Base-by-base conservation (phyloP, 129 eudicot genomes). In the Pittosporum tobira region DNA sequence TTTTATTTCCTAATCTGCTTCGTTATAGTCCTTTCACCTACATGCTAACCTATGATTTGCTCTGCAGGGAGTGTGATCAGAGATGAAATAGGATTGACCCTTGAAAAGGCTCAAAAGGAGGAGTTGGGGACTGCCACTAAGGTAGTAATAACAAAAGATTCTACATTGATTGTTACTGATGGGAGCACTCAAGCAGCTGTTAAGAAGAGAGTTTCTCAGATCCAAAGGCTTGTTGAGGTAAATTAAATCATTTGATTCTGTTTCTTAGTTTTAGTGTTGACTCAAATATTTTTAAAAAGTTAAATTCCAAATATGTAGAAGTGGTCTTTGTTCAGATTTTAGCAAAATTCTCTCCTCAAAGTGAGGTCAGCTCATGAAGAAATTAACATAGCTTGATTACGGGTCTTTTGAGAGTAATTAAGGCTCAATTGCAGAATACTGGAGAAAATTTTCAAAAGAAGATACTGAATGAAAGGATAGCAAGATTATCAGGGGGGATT, bases 101-200 rank as follows among this genome's bases (percentile, higher is more conserved):
- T 90, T 21, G 89, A 77, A 48, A 73, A 65, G 67, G 88, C 79
- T 51, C 61, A 26, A 45, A 77, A 63, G 63, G 95, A 86, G 18
- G 51, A 80, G 43, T 56, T 90, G 65, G 97, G 97, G 24, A 75
- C 36, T 68, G 94, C 95, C 11, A 55, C 70, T 19, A 85, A 85
- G 26, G 95, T 90, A 57, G 88, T 77, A 24, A 68, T 90, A 23
- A 83, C 94, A 0, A 90, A 82, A 69, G 91, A 85, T 43, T 82
- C 95, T 7, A 89, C 97, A 9, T 46, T 82, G 63, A 85, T 89
- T 38, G 95, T 89, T 54, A 80, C 88, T 18, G 95, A 89, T 71
- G 97, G 88, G 59, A 80, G 80, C 79, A 85, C 93, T 67, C 82
- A 78, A 48, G 79, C 65, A 9, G 79, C 80, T 26, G 94, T 89